A percentile compares a stretch with the other conserved stretches of the same genome.
Evolutionary conservation across 371 early-diverging fungal species (phyloP).

Genomic region (Entomophthora muscae): DNA sequence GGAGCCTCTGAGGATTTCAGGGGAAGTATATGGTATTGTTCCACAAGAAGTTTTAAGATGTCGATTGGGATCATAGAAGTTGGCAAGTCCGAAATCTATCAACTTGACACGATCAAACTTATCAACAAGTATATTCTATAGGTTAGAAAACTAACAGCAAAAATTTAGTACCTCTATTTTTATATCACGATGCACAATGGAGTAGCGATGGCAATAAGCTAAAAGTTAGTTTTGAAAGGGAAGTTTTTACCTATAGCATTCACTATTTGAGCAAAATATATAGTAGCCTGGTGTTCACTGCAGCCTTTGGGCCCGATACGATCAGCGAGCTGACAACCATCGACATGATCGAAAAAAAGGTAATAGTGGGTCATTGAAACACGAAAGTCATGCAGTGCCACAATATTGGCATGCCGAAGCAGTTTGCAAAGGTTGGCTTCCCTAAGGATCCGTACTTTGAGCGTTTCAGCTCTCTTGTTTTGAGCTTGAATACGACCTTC

Average conservation of each 20-base stretch:
- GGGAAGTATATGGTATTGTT: conserved; percentile 7
- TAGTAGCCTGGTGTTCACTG: neutral
- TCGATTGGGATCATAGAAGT: neutral
- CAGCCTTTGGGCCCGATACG: neutral
- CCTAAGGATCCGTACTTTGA: conserved; percentile 4
- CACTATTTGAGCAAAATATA: conserved; percentile 6
- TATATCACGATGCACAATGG: conserved; percentile 8
- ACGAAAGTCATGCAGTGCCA: conserved; percentile 5
- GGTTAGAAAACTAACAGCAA: neutral
- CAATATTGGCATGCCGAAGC: conserved; percentile 8
- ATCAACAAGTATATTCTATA: conserved; percentile 8
- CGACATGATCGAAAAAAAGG: conserved; percentile 8
- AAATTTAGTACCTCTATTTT: conserved; percentile 3
- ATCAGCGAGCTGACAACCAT: conserved; percentile 5
- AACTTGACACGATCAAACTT: conserved; percentile 2
- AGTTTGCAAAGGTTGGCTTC: conserved; percentile 7
- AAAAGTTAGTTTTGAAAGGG: neutral
- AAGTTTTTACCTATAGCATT: conserved; percentile 5
- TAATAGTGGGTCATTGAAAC: neutral
- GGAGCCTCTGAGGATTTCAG: conserved; percentile 7
- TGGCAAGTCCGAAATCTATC: conserved; percentile 10
- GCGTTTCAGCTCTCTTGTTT: neutral
- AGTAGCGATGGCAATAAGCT: conserved; percentile 9
- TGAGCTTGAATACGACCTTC: neutral
- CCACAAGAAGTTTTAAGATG: conserved; percentile 9